These are phyloP conservation scores for Wallemia ichthyophaga DNA, from an alignment of 1,284 basidiomycete genomes.

Conservation along the genomic window DNA sequence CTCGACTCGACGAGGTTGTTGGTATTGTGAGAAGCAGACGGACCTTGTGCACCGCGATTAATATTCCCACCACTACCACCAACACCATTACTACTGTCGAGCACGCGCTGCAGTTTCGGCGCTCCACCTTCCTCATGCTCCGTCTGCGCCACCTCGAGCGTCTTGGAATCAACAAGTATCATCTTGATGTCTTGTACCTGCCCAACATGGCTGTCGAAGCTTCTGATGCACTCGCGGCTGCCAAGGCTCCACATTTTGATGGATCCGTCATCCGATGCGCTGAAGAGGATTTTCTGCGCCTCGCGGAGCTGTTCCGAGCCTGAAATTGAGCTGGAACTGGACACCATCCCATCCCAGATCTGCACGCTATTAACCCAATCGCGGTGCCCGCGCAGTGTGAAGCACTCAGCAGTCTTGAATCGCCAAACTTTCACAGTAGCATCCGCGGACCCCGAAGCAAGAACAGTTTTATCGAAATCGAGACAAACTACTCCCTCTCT, in stretches of 20 bases:
- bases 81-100: background rate
- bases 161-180: slow-evolving; percentile 25
- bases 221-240: slow-evolving; percentile 44
- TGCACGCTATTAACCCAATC: slow-evolving; percentile 94
- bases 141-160: background rate
- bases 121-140: slow-evolving; percentile 13
- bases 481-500: slow-evolving; percentile 73
- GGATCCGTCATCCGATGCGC: slow-evolving; percentile 74
- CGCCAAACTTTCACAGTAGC: slow-evolving; percentile 42
- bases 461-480: slow-evolving; percentile 67
- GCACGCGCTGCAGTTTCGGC: slow-evolving; percentile 4
- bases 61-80: too few relatives aligned
- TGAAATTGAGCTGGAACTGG: slow-evolving; percentile 9
- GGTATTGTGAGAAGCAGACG: too few relatives aligned
- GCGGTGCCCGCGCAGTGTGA: slow-evolving; percentile 65
- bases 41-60: too few relatives aligned
- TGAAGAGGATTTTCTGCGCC: slow-evolving; percentile 57
- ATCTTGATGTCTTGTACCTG: slow-evolving; percentile 79
- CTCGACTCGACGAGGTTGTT: too few relatives aligned
- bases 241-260: slow-evolving; percentile 86
- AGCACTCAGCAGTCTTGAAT: slow-evolving; percentile 64
- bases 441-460: slow-evolving; percentile 73
- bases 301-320: slow-evolving; percentile 6
- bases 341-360: slow-evolving; percentile 50
- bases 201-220: slow-evolving; percentile 67